Evolutionary conservation across 345 rosid genomes (phyloP).

Genomic region (Euphorbia lathyris): DNA sequence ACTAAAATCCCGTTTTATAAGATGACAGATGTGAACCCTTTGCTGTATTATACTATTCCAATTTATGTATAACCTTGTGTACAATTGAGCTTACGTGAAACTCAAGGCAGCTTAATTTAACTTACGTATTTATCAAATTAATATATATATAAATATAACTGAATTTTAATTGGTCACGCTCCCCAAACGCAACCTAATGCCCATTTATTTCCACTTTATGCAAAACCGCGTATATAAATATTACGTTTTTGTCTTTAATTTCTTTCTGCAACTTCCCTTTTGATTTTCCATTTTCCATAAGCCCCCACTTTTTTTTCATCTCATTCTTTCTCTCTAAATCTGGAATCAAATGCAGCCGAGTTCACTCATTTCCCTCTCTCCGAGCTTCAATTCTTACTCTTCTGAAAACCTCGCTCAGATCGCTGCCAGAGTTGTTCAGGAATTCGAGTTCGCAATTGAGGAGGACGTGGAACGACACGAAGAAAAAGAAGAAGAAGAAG

Average conservation of each 20-base stretch:
- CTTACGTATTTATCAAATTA: neutral
- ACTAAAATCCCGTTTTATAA: too few species aligned
- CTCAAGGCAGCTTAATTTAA: neutral
- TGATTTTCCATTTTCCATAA: neutral
- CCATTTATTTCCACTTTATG: neutral
- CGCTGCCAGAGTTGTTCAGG: slow-evolving; percentile 35
- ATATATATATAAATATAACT: too few species aligned
- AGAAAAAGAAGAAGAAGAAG: slow-evolving; percentile 19
- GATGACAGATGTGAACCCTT: too few species aligned
- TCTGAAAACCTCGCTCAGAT: slow-evolving; percentile 32
- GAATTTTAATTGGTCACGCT: slow-evolving; percentile 1
- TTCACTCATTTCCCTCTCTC: slow-evolving; percentile 19
- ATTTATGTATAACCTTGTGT: neutral
- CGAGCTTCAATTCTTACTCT: slow-evolving; percentile 36
- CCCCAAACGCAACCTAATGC: neutral
- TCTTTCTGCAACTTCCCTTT: neutral
- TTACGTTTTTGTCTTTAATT: neutral
- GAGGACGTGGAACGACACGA: neutral
- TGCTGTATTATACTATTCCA: neutral
- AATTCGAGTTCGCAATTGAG: slow-evolving; percentile 11
- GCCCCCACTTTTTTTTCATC: too few species aligned
- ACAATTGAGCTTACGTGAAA: neutral
- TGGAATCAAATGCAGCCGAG: slow-evolving; percentile 10
- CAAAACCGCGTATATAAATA: neutral
- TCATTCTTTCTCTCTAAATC: neutral